A percentile compares a stretch with the other conserved stretches of the same genome.
Evolutionary conservation across 306 rosid species (phyloP).

Genomic region (Senna siamea): DNA sequence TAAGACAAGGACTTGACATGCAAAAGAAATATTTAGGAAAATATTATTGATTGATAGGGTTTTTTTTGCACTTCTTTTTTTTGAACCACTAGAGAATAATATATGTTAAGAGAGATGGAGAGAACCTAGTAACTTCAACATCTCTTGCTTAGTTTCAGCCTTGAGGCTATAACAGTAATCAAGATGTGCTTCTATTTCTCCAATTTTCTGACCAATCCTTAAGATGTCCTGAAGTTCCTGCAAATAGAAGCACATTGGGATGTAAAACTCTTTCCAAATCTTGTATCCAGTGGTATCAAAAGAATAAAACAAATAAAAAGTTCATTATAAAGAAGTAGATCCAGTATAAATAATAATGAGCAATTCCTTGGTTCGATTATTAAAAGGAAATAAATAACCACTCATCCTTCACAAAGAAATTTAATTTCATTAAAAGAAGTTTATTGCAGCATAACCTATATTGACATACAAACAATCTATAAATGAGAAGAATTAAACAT

Average conservation of each 20-base stretch:
- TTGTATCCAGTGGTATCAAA: not conserved
- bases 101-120: not conserved
- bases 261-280: not conserved
- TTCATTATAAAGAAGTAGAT: not conserved
- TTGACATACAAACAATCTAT: not conserved
- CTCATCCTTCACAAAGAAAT: not conserved
- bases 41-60: too few relatives aligned
- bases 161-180: not conserved
- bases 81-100: not conserved
- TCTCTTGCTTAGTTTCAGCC: slow-evolving; percentile 36
- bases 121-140: slow-evolving; percentile 51
- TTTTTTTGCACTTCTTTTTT: not conserved
- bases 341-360: slow-evolving; percentile 9
- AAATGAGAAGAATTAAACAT: not conserved
- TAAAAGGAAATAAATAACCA: not conserved
- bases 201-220: slow-evolving; percentile 21
- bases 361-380: not conserved
- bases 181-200: slow-evolving; percentile 18
- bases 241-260: slow-evolving; percentile 17
- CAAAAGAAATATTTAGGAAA: not conserved
- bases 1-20: not conserved
- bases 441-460: not conserved
- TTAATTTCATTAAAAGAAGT: not conserved
- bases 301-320: not conserved
- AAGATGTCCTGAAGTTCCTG: slow-evolving; percentile 42